These are phyloP conservation scores for Nectriaceae sp. DNA, from an alignment of 2,329 filamentous ascomycete genomes.

Conservation along the genomic window DNA sequence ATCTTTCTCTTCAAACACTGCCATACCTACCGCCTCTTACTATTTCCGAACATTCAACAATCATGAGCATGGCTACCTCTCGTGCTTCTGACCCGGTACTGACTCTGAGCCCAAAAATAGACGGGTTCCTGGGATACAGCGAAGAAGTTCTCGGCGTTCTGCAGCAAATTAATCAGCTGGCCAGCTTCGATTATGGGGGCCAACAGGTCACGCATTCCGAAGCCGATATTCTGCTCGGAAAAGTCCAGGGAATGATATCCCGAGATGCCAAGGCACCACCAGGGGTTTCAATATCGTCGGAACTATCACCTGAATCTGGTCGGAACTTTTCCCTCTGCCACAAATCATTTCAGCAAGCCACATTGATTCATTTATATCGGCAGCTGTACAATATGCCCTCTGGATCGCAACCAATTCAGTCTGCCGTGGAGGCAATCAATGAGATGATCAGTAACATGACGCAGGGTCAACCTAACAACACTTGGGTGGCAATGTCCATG, in stretches of 20 bases:
- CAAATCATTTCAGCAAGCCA: conserved; percentile 28
- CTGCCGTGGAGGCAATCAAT: conserved; percentile 18
- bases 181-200: background rate
- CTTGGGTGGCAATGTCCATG: conserved; percentile 34
- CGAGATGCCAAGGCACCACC: conserved; percentile 22
- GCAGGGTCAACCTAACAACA: conserved; percentile 31
- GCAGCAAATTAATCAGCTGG: conserved; percentile 20
- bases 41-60: background rate
- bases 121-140: conserved; percentile 32
- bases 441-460: conserved; percentile 29
- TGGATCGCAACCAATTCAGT: conserved; percentile 13
- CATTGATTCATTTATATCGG: conserved; percentile 27
- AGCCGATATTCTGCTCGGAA: conserved; percentile 23
- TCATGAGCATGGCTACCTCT: background rate
- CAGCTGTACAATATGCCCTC: conserved; percentile 23
- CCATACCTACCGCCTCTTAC: conserved; percentile 22
- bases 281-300: conserved; percentile 16
- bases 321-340: conserved; percentile 30
- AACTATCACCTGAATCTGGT: conserved; percentile 23
- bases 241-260: conserved; percentile 25
- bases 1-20: conserved; percentile 28
- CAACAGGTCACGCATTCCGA: background rate
- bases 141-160: conserved; percentile 28
- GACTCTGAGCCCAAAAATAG: conserved; percentile 14
- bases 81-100: background rate